Evolutionary conservation across 2,329 filamentous ascomycete species (phyloP).

Genomic region (Alternaria dauci): DNA sequence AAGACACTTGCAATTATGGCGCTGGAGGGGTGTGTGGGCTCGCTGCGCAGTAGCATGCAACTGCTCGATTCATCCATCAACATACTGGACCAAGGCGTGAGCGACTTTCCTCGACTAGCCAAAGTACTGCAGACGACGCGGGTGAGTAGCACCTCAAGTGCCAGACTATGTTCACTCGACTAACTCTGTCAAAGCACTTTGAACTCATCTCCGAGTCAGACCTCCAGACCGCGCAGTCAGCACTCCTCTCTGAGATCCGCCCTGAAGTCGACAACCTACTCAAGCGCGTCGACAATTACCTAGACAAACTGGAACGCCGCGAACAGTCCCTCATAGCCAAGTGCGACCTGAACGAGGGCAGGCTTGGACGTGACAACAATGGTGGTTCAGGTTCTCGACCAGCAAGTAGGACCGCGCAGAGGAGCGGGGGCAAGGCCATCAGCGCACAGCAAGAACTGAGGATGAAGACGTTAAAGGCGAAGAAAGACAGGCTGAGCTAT

Average conservation of each 20-base stretch:
- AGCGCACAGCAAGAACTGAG: conserved; percentile 63
- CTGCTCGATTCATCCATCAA: conserved; percentile 69
- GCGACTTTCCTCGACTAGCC: conserved; percentile 68
- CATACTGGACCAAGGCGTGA: conserved; percentile 69
- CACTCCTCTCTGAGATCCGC: conserved; percentile 87
- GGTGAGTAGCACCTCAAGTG: conserved; percentile 51
- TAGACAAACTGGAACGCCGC: conserved; percentile 82
- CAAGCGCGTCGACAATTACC: conserved; percentile 80
- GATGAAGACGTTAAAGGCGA: conserved; percentile 75
- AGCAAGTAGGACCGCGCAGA: conserved; percentile 32
- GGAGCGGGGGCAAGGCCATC: conserved; percentile 41
- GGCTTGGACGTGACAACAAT: conserved; percentile 57
- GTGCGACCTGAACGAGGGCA: conserved; percentile 82
- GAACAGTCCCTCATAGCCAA: conserved; percentile 85
- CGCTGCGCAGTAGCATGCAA: conserved; percentile 67
- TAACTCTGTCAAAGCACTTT: conserved; percentile 71
- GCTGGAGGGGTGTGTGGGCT: conserved; percentile 68
- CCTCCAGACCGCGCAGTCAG: conserved; percentile 80
- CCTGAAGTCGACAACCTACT: conserved; percentile 83
- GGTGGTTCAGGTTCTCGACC: conserved; percentile 35
- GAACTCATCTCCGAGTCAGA: conserved; percentile 88
- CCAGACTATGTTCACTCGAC: not conserved
- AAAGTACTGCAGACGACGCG: conserved; percentile 70
- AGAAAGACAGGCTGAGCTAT: conserved; percentile 86
- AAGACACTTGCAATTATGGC: conserved; percentile 29